Evolutionary conservation across 208 protist genomes (phyloP), one percentile per base, ranked within the genome.

Genomic region (Acanthamoeba triangularis): DNA sequence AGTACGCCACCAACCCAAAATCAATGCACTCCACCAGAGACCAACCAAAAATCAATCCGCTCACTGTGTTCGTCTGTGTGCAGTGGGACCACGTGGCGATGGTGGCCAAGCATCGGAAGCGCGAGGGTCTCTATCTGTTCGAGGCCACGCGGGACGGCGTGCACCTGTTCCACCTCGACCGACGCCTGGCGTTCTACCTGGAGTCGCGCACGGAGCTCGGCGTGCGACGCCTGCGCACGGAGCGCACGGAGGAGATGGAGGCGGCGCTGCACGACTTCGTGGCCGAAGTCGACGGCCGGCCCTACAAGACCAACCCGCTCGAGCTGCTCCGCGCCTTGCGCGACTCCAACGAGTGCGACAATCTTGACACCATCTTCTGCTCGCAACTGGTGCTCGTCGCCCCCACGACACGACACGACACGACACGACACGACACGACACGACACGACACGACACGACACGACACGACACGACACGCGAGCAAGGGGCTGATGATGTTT

Each of bases 1-100:
- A 14, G 90, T 94, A 84, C 90, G 49, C 37, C 59, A 10, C 44
- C 25, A 11, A 18, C 10, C 69, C 74, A 18, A 25, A 11, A 11
- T 30, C 44, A 10, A 11, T 54, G 6, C 35, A 18, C 5, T 78
- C 35, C 23, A 78, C 13, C 11, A 16, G 0, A 78, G 82, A 25
- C n/a, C 72, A 20, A 41, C 35, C 74, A 20, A 30, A 10, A n/a
- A 67, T n/a, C 59, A 20, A 67, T 16, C 63, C 63, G 30, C 6
- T 72, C 1, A 6, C 25, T 88, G 35, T 5, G 16, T 41, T 44
- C n/a, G 16, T n/a, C 35, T 61, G 25, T 0, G 44, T 0, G 5
- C 23, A 94, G 90, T 94, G 90, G 90, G 90, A 94, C 49, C 90
- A 94, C 47, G 90, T 65, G 49, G 90, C 90, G 67, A 84, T 94